Percentiles rank a stretch among this genome's conserved stretches.
phyloP scores from a whole-genome alignment of 352 stramenopile genomes.

The Phytophthora crassamura region DNA sequence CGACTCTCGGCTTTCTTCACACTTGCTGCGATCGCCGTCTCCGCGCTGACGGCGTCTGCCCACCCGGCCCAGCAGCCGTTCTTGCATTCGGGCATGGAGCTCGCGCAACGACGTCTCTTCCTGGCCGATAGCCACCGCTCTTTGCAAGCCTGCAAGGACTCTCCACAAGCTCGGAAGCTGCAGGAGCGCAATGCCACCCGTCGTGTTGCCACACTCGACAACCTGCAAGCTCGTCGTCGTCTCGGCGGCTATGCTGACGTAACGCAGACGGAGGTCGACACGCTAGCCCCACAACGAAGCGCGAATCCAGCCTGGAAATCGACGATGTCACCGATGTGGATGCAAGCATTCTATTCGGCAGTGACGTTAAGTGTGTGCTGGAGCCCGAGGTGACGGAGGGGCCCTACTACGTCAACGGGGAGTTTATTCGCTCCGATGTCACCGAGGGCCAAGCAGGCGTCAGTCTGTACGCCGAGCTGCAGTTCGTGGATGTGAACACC shows the following conservation, averaged over 20 bases:
- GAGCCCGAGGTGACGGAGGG: constrained; percentile 34
- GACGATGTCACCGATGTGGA: constrained; percentile 18
- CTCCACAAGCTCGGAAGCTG: constrained; percentile 20
- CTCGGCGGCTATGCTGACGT: constrained; percentile 19
- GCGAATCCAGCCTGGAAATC: constrained; percentile 24
- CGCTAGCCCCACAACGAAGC: constrained; percentile 20
- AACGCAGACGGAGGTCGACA: constrained; percentile 12
- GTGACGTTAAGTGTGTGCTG: constrained; percentile 31
- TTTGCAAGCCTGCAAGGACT: constrained; percentile 27
- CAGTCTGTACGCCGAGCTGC: constrained; percentile 32
- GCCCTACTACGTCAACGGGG: constrained; percentile 34
- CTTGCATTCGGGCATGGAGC: constrained; percentile 17
- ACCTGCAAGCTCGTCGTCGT: constrained; percentile 22
- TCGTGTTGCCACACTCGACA: constrained; percentile 9
- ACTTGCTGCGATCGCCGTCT: constrained; percentile 13
- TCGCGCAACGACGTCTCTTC: constrained; percentile 25
- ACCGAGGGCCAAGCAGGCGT: constrained; percentile 24
- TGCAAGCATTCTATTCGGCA: constrained; percentile 15
- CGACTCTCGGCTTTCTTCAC: constrained; percentile 12
- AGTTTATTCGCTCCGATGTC: constrained; percentile 29
- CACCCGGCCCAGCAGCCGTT: constrained; percentile 22
- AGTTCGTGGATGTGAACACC: constrained; percentile 37
- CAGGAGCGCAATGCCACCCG: constrained; percentile 18
- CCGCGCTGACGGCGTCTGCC: constrained; percentile 6
- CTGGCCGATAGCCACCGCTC: constrained; percentile 22